Base-by-base conservation (phyloP, 1,284 basidiomycete species). In the Cystobasidium pallidum region DNA sequence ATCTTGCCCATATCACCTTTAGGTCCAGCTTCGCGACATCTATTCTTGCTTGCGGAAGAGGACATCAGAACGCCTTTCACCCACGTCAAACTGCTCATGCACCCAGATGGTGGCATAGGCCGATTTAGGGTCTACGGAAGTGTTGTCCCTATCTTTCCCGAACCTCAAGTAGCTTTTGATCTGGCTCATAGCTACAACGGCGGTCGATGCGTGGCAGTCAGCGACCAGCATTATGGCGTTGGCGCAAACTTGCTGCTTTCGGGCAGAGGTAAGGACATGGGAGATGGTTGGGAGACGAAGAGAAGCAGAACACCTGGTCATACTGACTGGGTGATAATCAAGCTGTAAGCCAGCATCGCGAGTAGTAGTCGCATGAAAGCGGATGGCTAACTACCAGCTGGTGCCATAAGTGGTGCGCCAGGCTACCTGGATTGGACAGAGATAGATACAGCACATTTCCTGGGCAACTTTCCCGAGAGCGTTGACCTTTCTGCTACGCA, bases 271-370 rank as follows among this genome's bases (percentile, higher is more conserved):
- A 79, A 79, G 79, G 80, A 73, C 43, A 99, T 99, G 94, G 89
- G 93, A 19, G 94, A 98, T 80, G 95, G 96, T 6, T 99, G 95
- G 96, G 95, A 99, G 82, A 98, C 95, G 0, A 92, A 91, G 80
- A 87, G 96, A 70, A 94, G 90, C 77, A 85, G 95, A 63, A 83
- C 84, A 52, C 84, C 86, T 66, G 88, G 88, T 61, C 89, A 96
- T 78, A 90, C 88, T 72, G 94, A 99, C 78, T 97, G 92, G 91
- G 89, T 88, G 2, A 86, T 98, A 70, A 88, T 96, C 75, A 90
- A 89, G 82, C 84, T 99, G 90, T 93, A 79, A 81, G 41, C 43
- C 62, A 39, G 36, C 36, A 39, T 39, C 36, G 13, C 59, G 17
- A 13, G 15, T 43, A 13, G 24, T 19, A 26, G n/a, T 17, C 19